phyloP scores from a whole-genome alignment of 495 filamentous ascomycete species.

The Podospora didyma region DNA sequence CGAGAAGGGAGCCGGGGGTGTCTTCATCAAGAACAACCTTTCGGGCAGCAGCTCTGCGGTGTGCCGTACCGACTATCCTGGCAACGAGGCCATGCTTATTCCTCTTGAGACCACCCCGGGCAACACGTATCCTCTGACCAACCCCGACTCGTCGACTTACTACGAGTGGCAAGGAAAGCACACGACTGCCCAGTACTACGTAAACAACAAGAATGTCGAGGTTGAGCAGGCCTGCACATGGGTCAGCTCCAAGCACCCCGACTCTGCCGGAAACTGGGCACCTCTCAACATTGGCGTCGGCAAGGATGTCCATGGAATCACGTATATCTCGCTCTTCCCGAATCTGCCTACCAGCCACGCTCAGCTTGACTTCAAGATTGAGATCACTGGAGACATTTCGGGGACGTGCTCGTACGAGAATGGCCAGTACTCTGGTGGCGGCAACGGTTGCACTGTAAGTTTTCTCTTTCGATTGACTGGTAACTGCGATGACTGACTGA shows the following conservation, averaged over 20 bases:
- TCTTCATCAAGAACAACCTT: slow-evolving; percentile 72
- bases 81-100: slow-evolving; percentile 78
- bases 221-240: slow-evolving; percentile 74
- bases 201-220: slow-evolving; percentile 73
- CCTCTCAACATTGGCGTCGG: slow-evolving; percentile 87
- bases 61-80: slow-evolving; percentile 96
- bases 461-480: not conserved
- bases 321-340: slow-evolving; percentile 79
- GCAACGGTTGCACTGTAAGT: slow-evolving; percentile 69
- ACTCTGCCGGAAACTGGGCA: slow-evolving; percentile 74
- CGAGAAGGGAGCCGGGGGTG: slow-evolving; percentile 63
- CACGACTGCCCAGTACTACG: slow-evolving; percentile 95
- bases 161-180: slow-evolving; percentile 69
- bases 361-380: slow-evolving; percentile 68
- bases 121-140: slow-evolving; percentile 57
- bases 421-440: slow-evolving; percentile 53
- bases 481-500: slow-evolving; percentile 7
- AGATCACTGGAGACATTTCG: slow-evolving; percentile 60
- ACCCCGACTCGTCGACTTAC: slow-evolving; percentile 65
- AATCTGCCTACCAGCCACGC: slow-evolving; percentile 57
- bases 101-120: slow-evolving; percentile 62
- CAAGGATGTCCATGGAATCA: slow-evolving; percentile 54
- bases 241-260: slow-evolving; percentile 52
- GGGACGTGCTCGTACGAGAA: slow-evolving; percentile 68
- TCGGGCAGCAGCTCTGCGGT: slow-evolving; percentile 57